A percentile compares a stretch with the other conserved stretches of the same genome.
Conservation (phyloP, 2,329 filamentous ascomycete species). For the Thermoascus crustaceus region DNA sequence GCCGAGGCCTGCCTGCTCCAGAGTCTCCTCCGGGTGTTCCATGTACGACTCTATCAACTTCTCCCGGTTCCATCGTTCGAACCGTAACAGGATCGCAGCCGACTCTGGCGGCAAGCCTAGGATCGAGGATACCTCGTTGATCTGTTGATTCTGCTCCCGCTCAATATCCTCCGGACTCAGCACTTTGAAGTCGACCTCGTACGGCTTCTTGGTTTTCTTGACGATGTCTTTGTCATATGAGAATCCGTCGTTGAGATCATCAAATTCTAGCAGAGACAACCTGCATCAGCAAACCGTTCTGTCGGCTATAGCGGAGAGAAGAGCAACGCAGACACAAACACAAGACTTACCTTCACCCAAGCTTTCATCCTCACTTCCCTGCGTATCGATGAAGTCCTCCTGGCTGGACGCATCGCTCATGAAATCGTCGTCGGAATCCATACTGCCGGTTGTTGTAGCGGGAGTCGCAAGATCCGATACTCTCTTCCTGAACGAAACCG, state of each 20-base stretch:
- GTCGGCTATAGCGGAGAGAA: too few species aligned
- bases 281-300: constrained; percentile 5
- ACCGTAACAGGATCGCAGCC: constrained; percentile 77
- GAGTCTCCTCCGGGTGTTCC: constrained; percentile 70
- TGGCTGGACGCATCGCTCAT: constrained; percentile 76
- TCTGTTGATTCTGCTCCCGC: constrained; percentile 72
- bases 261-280: constrained; percentile 39
- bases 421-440: constrained; percentile 96
- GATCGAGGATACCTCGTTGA: constrained; percentile 85
- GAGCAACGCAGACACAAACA: too few species aligned
- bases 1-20: constrained; percentile 77
- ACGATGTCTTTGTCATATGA: constrained; percentile 62
- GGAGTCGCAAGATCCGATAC: constrained; percentile 34
- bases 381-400: constrained; percentile 55
- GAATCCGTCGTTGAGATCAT: constrained; percentile 53
- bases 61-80: constrained; percentile 95
- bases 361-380: constrained; percentile 66
- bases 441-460: constrained; percentile 45
- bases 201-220: constrained; percentile 64
- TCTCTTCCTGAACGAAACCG: constrained; percentile 14
- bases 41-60: constrained; percentile 92
- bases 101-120: constrained; percentile 83
- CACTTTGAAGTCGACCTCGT: constrained; percentile 79
- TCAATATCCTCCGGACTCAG: constrained; percentile 74
- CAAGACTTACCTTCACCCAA: constrained; percentile 35